Percentiles rank a stretch among this genome's conserved stretches.
phyloP scores from a whole-genome alignment of 192 early-diverging fungal genomes.

The Coemansia sp. region DNA sequence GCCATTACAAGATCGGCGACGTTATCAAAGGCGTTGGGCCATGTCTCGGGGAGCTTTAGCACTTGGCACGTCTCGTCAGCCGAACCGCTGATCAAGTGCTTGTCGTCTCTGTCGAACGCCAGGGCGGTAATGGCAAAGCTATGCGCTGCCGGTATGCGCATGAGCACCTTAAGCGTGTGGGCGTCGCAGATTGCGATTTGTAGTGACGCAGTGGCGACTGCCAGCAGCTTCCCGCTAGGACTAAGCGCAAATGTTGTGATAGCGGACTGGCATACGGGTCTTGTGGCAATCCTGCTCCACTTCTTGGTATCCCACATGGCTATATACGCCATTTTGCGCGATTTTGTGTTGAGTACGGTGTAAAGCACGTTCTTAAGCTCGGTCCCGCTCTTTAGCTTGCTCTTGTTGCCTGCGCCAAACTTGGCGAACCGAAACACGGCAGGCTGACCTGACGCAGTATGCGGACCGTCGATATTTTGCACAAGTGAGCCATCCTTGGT shows the following conservation, averaged over 20 bases:
- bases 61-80: constrained; percentile 77
- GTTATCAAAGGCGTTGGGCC: constrained; percentile 41
- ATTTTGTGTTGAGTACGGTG: constrained; percentile 53
- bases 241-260: constrained; percentile 60
- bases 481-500: constrained; percentile 27
- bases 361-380: constrained; percentile 31
- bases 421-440: constrained; percentile 48
- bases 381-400: constrained; percentile 3
- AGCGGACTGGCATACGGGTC: constrained; percentile 31
- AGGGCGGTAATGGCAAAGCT: constrained; percentile 79
- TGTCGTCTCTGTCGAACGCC: constrained; percentile 70
- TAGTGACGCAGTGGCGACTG: constrained; percentile 75
- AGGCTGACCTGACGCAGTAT: constrained; percentile 24
- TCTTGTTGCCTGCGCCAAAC: constrained; percentile 30
- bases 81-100: constrained; percentile 76
- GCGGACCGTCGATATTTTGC: constrained; percentile 46
- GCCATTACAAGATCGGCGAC: constrained; percentile 12
- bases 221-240: constrained; percentile 69
- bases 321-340: constrained; percentile 50
- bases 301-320: constrained; percentile 38
- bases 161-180: constrained; percentile 61
- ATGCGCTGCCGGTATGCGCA: constrained; percentile 73
- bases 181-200: constrained; percentile 70
- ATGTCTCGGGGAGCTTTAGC: constrained; percentile 60
- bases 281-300: constrained; percentile 33